phyloP scores from a whole-genome alignment of 371 early-diverging fungal species.

The Chytridium lagenaria region DNA sequence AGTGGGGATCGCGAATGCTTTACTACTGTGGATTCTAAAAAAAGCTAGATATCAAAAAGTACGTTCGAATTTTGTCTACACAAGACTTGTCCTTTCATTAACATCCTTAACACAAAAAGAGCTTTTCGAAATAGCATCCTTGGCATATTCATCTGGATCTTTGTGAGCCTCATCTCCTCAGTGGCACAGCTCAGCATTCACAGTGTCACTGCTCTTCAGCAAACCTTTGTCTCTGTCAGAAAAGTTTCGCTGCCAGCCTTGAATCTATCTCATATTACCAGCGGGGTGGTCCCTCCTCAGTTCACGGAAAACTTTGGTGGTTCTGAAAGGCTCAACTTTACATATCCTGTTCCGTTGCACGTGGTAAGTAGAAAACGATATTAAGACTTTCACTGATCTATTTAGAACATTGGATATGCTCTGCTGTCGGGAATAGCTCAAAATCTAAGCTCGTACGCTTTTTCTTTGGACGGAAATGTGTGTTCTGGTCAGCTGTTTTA shows the following conservation, averaged over 20 bases:
- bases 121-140: neutral
- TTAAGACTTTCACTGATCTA: neutral
- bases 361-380: neutral
- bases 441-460: neutral
- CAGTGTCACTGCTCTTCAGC: neutral
- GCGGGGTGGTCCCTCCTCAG: neutral
- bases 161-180: neutral
- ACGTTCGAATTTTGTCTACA: neutral
- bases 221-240: neutral
- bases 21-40: neutral
- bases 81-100: neutral
- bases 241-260: neutral
- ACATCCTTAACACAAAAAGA: neutral
- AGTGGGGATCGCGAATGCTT: neutral
- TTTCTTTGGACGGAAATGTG: neutral
- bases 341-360: neutral
- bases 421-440: slow-evolving; percentile 1
- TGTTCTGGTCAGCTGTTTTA: slow-evolving; percentile 7
- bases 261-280: neutral
- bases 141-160: neutral
- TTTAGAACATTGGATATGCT: slow-evolving; percentile 7
- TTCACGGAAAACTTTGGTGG: neutral
- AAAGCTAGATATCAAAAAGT: neutral
- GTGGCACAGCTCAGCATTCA: slow-evolving; percentile 7
- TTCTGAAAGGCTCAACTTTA: neutral